Base-by-base conservation (phyloP, 208 protist genomes). In the Kentomonas sorsogonicus region DNA sequence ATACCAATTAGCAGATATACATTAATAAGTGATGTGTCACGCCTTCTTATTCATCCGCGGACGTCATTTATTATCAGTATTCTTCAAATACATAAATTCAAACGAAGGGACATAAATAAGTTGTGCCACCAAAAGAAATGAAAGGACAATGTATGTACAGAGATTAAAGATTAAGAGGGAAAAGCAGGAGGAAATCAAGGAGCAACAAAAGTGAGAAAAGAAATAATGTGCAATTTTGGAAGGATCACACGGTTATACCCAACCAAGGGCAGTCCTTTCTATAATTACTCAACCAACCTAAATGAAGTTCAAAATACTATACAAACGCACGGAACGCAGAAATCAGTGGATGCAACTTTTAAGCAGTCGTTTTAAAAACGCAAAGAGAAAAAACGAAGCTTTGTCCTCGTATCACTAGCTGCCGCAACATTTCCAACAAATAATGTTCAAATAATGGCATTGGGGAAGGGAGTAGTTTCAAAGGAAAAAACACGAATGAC, bases 321-420 rank as follows among this genome's bases (percentile, higher is more conserved):
- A n/a, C n/a, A n/a, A n/a, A n/a, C n/a, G n/a, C n/a, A n/a, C n/a
- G n/a, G n/a, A n/a, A n/a, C n/a, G n/a, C n/a, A 25, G 41, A 26
- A 46, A n/a, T 22, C 41, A 46, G 6, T 9, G 18, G 18, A 46
- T 7, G 13, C 6, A 46, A 20, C 6, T 16, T 26, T 20, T 5
- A 6, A 5, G 16, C 7, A 52, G 9, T 52, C n/a, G 27, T 7
- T 36, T 31, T 31, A 3, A 30, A 52, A 52, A 3, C 22, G 7
- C 25, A 52, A 52, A 52, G 5, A 52, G 16, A 47, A 20, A 47
- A 47, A 27, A 47, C n/a, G 23, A 11, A 27, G 43, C 16, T 15
- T 15, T 47, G 15, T 5, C 16, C 6, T 41, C 38, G 16, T 41
- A 47, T 27, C 16, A 5, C 5, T 15, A 47, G 16, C 23, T 20